Evolutionary conservation across 2,329 filamentous ascomycete genomes (phyloP).

Genomic region (Pyrenophora seminiperda): DNA sequence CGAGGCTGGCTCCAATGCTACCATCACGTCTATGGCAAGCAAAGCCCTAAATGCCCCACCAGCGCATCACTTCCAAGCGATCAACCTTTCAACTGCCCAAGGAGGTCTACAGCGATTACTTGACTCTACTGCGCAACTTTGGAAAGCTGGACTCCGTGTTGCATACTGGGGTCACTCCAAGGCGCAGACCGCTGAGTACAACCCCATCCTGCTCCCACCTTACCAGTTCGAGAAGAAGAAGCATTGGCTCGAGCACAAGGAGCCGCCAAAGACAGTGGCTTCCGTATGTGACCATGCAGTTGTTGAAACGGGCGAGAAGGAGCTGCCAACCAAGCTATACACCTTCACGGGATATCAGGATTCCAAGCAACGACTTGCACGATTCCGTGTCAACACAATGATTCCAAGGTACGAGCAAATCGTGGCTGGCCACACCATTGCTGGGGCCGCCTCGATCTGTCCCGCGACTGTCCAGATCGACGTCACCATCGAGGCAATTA

Average conservation of each 20-base stretch:
- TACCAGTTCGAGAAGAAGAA: conserved; percentile 30
- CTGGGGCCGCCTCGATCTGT: conserved; percentile 46
- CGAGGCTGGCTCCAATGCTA: conserved; percentile 28
- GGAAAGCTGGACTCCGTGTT: conserved; percentile 47
- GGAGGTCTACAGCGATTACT: conserved; percentile 20
- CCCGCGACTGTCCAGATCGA: conserved; percentile 51
- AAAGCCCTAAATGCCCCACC: conserved; percentile 24
- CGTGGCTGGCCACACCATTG: conserved; percentile 50
- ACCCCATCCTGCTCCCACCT: conserved; percentile 42
- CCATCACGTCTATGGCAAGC: conserved; percentile 35
- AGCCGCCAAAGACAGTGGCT: neutral
- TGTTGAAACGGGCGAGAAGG: neutral
- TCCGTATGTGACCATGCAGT: neutral
- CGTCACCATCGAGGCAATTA: conserved; percentile 40
- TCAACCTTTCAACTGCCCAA: conserved; percentile 6
- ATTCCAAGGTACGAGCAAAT: conserved; percentile 43
- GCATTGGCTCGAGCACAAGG: conserved; percentile 25
- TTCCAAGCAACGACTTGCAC: conserved; percentile 20
- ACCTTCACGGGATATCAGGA: conserved; percentile 21
- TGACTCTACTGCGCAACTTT: conserved; percentile 44
- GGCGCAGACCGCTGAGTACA: conserved; percentile 32
- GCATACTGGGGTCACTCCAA: conserved; percentile 50
- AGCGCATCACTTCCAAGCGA: conserved; percentile 12
- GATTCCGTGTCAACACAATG: conserved; percentile 53
- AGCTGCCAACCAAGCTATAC: conserved; percentile 26